Evolutionary conservation across 23 red algal species (phyloP).

Genomic region (Pyropia haitanensis): DNA sequence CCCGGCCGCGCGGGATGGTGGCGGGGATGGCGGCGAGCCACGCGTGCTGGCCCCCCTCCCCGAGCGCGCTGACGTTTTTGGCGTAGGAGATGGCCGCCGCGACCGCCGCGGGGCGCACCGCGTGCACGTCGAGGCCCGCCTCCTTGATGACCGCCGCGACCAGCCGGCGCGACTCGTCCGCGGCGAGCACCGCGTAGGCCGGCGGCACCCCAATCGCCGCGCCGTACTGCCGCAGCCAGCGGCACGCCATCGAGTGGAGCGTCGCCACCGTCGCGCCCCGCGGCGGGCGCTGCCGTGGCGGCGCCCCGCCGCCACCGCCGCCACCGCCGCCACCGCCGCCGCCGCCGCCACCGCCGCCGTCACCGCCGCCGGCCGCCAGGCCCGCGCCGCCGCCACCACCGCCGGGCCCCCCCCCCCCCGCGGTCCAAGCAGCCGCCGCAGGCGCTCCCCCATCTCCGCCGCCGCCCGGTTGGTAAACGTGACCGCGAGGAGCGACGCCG

Average conservation of each 20-base stretch:
- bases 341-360: too few species aligned
- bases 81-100: too few species aligned
- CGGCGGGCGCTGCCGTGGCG: neutral
- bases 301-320: too few species aligned
- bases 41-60: too few species aligned
- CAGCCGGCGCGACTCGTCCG: slow-evolving; percentile 33
- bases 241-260: slow-evolving; percentile 54
- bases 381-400: too few species aligned
- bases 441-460: slow-evolving; percentile 65
- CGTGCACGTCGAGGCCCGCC: neutral
- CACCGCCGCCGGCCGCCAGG: too few species aligned
- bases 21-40: too few species aligned
- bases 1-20: too few species aligned
- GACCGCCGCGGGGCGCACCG: neutral
- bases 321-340: too few species aligned
- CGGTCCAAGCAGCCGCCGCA: slow-evolving; percentile 20
- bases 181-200: slow-evolving; percentile 39
- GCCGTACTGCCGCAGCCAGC: slow-evolving; percentile 46
- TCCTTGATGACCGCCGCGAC: slow-evolving; percentile 27
- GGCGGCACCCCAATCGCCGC: slow-evolving; percentile 13
- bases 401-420: too few species aligned
- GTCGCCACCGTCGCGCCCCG: slow-evolving; percentile 33
- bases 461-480: slow-evolving; percentile 91
- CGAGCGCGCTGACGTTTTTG: too few species aligned
- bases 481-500: slow-evolving; percentile 47